phyloP scores from a whole-genome alignment of 148 eudicot genomes.

The Chenopodium formosanum region DNA sequence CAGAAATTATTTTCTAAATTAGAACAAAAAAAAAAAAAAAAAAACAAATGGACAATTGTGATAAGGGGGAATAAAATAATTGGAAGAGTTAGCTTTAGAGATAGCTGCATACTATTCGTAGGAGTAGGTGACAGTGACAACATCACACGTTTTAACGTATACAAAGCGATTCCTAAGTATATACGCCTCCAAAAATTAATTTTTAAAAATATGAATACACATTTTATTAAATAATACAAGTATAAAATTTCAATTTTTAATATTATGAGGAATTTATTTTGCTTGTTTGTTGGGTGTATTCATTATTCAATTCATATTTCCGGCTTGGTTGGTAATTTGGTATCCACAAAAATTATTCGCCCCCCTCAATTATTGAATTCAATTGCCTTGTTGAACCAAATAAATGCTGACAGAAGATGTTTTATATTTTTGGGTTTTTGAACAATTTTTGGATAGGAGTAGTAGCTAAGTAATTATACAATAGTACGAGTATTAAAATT shows the following conservation, averaged over 20 bases:
- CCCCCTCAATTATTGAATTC: slow-evolving; percentile 23
- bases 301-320: slow-evolving; percentile 16
- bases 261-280: slow-evolving; percentile 8
- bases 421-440: slow-evolving; percentile 16
- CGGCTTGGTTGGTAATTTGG: slow-evolving; percentile 28
- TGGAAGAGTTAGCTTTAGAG: slow-evolving; percentile 28
- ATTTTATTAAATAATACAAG: not conserved
- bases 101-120: slow-evolving; percentile 40
- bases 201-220: not conserved
- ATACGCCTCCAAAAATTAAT: slow-evolving; percentile 27
- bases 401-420: slow-evolving; percentile 29
- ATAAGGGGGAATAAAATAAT: slow-evolving; percentile 46
- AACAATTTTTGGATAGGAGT: not conserved
- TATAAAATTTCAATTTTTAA: no score
- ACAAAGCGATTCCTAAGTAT: slow-evolving; percentile 32
- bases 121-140: slow-evolving; percentile 50
- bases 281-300: slow-evolving; percentile 29
- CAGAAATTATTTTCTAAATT: no score
- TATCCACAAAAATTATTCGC: slow-evolving; percentile 27
- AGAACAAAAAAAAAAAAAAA: not conserved
- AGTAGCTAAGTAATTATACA: not conserved
- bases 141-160: slow-evolving; percentile 40
- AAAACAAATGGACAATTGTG: slow-evolving; percentile 27
- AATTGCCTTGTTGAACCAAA: slow-evolving; percentile 26
- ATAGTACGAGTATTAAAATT: not conserved